These are phyloP conservation scores for Papiliotrema terrestris DNA, from an alignment of 1,284 basidiomycete genomes.

Conservation along the genomic window DNA sequence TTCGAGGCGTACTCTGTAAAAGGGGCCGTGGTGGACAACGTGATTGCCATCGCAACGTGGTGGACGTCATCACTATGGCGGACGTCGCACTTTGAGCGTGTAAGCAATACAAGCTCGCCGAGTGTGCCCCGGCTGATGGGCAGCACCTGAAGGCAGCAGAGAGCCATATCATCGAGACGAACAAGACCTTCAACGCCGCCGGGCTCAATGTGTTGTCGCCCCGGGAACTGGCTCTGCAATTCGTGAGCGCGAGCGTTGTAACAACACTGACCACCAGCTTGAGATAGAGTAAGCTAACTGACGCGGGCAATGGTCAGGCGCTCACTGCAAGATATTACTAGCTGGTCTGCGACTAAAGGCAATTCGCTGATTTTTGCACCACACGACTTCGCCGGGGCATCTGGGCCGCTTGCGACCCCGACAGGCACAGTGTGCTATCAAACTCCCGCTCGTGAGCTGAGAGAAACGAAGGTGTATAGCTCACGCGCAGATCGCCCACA, in stretches of 20 bases:
- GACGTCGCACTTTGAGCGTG: slow-evolving; percentile 49
- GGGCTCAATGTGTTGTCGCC: slow-evolving; percentile 53
- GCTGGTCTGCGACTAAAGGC: too few species aligned
- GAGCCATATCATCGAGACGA: slow-evolving; percentile 40
- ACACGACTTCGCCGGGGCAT: too few species aligned
- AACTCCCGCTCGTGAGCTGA: too few species aligned
- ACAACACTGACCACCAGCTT: slow-evolving; percentile 21
- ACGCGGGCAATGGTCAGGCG: too few species aligned
- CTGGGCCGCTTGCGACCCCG: too few species aligned
- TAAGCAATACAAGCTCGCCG: slow-evolving; percentile 16
- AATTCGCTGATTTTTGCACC: too few species aligned
- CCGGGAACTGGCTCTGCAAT: slow-evolving; percentile 51
- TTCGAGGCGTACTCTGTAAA: slow-evolving; percentile 46
- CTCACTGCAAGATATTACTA: slow-evolving; percentile 1
- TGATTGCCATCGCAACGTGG: slow-evolving; percentile 48
- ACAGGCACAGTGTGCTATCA: too few species aligned
- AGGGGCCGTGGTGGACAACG: slow-evolving; percentile 48
- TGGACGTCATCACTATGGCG: slow-evolving; percentile 48
- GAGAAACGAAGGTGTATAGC: too few species aligned
- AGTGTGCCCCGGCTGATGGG: neutral
- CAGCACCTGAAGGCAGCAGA: slow-evolving; percentile 48
- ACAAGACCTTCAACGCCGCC: slow-evolving; percentile 49
- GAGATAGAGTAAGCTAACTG: slow-evolving; percentile 33
- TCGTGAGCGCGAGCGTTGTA: slow-evolving; percentile 35
- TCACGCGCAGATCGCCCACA: too few species aligned